Conservation (phyloP, 805 yeast species). For the Monosporozyma siamensis region DNA sequence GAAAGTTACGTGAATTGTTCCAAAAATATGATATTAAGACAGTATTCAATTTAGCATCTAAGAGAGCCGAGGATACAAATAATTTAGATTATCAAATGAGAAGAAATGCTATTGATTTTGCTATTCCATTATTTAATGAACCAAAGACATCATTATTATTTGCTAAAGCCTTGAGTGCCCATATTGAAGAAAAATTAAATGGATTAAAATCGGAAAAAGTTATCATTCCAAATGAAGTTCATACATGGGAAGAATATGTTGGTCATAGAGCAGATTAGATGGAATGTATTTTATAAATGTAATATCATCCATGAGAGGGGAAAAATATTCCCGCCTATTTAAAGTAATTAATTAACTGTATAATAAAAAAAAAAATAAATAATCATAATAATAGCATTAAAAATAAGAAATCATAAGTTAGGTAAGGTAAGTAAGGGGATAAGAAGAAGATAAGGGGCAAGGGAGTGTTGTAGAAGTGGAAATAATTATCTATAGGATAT, state of each 20-base stretch:
- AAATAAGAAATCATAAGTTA: no score
- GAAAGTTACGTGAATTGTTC: slow-evolving; percentile 88
- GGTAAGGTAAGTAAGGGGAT: no score
- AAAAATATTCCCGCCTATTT: no score
- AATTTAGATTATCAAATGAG: slow-evolving; percentile 97
- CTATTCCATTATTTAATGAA: slow-evolving; percentile 91
- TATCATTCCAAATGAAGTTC: slow-evolving; percentile 73
- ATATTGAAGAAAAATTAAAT: slow-evolving; percentile 42
- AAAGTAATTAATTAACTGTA: no score
- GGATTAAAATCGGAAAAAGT: slow-evolving; percentile 44
- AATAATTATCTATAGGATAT: no score
- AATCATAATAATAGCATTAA: no score
- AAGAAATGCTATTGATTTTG: slow-evolving; percentile 98
- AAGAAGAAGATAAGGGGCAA: no score
- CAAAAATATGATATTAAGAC: slow-evolving; percentile 74
- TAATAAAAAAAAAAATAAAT: no score
- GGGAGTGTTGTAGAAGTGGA: no score
- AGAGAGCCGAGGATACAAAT: slow-evolving; percentile 73
- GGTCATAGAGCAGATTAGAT: slow-evolving; percentile 77
- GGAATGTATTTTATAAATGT: no score
- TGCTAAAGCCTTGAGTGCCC: slow-evolving; percentile 69
- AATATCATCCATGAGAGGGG: no score
- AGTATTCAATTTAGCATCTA: slow-evolving; percentile 85
- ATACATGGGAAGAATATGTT: slow-evolving; percentile 93
- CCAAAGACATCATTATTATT: slow-evolving; percentile 86